Conservation (phyloP, 805 yeast species). For the Candida silvatica region DNA sequence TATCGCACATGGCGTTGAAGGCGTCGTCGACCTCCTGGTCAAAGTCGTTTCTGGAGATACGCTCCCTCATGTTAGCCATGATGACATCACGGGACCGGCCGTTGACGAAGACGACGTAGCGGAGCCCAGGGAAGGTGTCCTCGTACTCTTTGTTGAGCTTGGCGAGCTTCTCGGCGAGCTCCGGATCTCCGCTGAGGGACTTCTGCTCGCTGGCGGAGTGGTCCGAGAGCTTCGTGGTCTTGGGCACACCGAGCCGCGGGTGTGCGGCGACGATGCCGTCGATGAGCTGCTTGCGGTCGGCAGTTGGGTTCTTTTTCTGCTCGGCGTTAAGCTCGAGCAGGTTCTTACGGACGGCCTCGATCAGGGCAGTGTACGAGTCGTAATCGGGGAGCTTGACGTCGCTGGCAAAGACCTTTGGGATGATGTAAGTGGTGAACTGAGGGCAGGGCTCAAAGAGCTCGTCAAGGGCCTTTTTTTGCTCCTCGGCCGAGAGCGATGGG, state of each 20-base stretch:
- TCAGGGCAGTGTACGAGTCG: slow-evolving; percentile 21
- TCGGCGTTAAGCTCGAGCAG: slow-evolving; percentile 4
- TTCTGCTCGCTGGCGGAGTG: slow-evolving; percentile 71
- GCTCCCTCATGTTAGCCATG: slow-evolving; percentile 49
- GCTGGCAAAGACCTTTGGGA: slow-evolving; percentile 20
- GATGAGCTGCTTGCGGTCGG: slow-evolving; percentile 5
- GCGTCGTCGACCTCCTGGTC: slow-evolving; percentile 55
- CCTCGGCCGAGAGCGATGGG: too few relatives aligned
- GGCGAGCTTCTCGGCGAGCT: slow-evolving; percentile 41
- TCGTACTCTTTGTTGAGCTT: slow-evolving; percentile 45
- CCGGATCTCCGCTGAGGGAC: slow-evolving; percentile 41
- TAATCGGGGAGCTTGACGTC: slow-evolving; percentile 1
- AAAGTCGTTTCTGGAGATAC: slow-evolving; percentile 52
- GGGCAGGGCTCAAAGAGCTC: slow-evolving; percentile 62
- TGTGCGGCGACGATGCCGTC: slow-evolving; percentile 75
- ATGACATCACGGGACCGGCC: slow-evolving; percentile 64
- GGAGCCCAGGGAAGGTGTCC: slow-evolving; percentile 48
- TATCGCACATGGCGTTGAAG: slow-evolving; percentile 84
- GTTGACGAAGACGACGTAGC: slow-evolving; percentile 85
- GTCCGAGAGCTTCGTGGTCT: slow-evolving; percentile 35
- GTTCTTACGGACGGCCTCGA: slow-evolving; percentile 9
- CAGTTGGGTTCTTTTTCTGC: slow-evolving; percentile 2
- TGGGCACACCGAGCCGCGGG: slow-evolving; percentile 75
- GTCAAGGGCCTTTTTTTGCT: too few relatives aligned
- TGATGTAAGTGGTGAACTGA: slow-evolving; percentile 29